Conservation (phyloP, 2,329 filamentous ascomycete species). For the Periconia sp. region DNA sequence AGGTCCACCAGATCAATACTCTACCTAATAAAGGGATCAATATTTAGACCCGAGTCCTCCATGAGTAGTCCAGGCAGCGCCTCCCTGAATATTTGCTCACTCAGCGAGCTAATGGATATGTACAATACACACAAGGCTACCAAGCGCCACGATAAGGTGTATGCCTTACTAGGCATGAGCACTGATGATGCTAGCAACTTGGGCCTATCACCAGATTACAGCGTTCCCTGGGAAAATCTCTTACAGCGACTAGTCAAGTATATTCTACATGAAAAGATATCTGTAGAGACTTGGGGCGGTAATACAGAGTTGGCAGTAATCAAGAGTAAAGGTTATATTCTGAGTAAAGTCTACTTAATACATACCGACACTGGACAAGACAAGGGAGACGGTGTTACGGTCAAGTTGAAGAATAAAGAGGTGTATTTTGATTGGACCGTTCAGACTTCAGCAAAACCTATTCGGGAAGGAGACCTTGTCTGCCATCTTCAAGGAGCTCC, state of each 20-base stretch:
- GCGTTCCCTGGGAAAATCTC: constrained; percentile 17
- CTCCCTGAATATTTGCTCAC: constrained; percentile 15
- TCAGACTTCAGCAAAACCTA: constrained; percentile 11
- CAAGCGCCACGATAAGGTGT: constrained; percentile 20
- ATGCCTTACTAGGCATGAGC: constrained; percentile 24
- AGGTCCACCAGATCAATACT: constrained; percentile 16
- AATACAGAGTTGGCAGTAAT: constrained; percentile 15
- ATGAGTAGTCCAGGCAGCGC: constrained; percentile 6
- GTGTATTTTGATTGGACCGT: constrained; percentile 7
- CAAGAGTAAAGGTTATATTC: constrained; percentile 14
- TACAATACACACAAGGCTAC: constrained; percentile 19
- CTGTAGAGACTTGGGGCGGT: constrained; percentile 11
- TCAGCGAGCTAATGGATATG: constrained; percentile 24
- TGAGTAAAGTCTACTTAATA: constrained; percentile 15
- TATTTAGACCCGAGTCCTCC: constrained; percentile 14
- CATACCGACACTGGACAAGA: not conserved
- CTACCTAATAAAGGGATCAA: constrained; percentile 21
- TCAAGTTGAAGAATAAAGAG: constrained; percentile 4
- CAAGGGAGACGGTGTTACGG: constrained; percentile 6
- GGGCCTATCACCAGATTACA: constrained; percentile 17
- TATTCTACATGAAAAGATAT: constrained; percentile 16
- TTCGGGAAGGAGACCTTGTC: constrained; percentile 10
- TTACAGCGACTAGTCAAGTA: constrained; percentile 14
- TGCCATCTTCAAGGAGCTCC: constrained; percentile 11
- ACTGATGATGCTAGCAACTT: constrained; percentile 14